Evolutionary conservation across 2,329 filamentous ascomycete genomes (phyloP), one percentile per base, ranked within the genome.

Genomic region (Septoria petroselini): DNA sequence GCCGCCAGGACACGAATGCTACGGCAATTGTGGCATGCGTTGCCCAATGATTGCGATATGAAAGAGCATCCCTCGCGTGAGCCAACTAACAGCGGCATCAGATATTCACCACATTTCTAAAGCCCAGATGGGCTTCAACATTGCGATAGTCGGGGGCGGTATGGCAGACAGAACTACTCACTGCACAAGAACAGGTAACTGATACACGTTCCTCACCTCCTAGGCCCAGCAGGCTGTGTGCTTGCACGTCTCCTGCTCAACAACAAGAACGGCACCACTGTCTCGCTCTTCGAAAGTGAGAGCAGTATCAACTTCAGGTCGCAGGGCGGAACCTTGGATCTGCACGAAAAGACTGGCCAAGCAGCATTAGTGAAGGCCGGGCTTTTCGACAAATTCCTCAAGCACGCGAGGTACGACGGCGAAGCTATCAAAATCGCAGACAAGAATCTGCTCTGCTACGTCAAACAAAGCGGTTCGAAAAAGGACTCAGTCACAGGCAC

Each of bases 351-450:
- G 7, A 59, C 54, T 7, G 65, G 65, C 1, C 62, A 65, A 39
- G 48, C 56, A 14, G 65, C 61, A 5, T 49, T 68, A 1, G 49
- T 51, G 15, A 52, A 58, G 41, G 61, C 60, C 6, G 60, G 60
- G 1, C 51, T 68, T 3, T 56, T 55, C 37, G 58, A 63, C 14
- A 51, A 61, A 29, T 67, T 65, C 50, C 29, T 58, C 17, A 57
- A 53, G 38, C 43, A 56, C 19, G 54, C 55, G 4, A 41, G 55
- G 7, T 53, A 55, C 31, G 57, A 59, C 25, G 59, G 70, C 48
- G 70, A 76, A 54, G 70, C 69, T n/a, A 54, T 74, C 25, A 59
- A 67, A 4, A 41, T 74, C 17, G 66, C 63, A 7, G 71, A 74
- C 57, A 72, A 73, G 58, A 65, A 69, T 35, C 44, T 64, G 3